A percentile compares a stretch with the other conserved stretches of the same genome.
phyloP scores from a whole-genome alignment of 768 basidiomycete genomes.

The Boletellus ananas region DNA sequence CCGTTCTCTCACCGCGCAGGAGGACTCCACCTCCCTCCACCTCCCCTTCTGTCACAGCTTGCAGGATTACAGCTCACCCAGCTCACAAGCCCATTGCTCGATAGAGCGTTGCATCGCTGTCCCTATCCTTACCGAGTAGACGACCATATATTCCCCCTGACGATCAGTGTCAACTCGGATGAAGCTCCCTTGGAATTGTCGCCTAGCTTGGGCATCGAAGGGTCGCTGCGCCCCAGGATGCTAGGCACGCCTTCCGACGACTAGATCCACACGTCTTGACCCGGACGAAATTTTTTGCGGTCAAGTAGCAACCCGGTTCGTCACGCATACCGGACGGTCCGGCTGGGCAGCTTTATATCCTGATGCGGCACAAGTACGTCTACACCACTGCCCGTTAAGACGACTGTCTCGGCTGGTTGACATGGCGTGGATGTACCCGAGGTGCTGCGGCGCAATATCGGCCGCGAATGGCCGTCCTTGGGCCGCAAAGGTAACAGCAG shows the following conservation, averaged over 20 bases:
- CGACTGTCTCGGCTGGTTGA: slow-evolving; percentile 70
- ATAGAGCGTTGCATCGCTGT: slow-evolving; percentile 17
- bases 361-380: slow-evolving; percentile 57
- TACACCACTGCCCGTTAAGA: slow-evolving; percentile 68
- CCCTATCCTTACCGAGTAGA: slow-evolving; percentile 38
- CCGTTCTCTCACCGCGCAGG: slow-evolving; percentile 16
- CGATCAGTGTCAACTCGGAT: slow-evolving; percentile 32
- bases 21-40: not conserved
- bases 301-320: not conserved
- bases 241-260: slow-evolving; percentile 4
- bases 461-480: too few species aligned
- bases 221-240: slow-evolving; percentile 8
- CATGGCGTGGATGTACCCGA: slow-evolving; percentile 31
- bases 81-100: not conserved
- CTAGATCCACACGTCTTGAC: not conserved
- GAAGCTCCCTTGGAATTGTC: slow-evolving; percentile 21
- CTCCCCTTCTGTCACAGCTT: not conserved
- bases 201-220: slow-evolving; percentile 27
- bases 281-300: not conserved
- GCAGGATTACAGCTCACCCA: not conserved
- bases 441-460: slow-evolving; percentile 45
- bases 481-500: slow-evolving; percentile 48
- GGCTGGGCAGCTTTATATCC: slow-evolving; percentile 76
- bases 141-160: slow-evolving; percentile 36
- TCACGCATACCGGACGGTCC: slow-evolving; percentile 32